phyloP scores from a whole-genome alignment of 345 rosid genomes.

The Citropsis articulata region DNA sequence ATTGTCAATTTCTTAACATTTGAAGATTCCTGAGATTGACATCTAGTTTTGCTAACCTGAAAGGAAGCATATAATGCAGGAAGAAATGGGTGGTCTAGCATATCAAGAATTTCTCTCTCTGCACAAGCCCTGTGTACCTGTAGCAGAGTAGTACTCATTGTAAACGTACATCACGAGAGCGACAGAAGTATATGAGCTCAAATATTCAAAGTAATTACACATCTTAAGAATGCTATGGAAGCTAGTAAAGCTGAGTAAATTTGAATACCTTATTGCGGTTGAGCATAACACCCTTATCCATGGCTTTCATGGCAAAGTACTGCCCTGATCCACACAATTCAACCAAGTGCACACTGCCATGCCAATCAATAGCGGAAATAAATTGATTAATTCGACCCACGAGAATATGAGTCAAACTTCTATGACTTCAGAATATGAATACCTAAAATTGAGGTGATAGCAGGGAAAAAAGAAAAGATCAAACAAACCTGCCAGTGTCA shows the following conservation, averaged over 20 bases:
- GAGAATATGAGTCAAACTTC: neutral
- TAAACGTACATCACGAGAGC: neutral
- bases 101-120: conserved; percentile 88
- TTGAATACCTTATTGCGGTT: conserved; percentile 79
- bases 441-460: neutral
- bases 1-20: neutral
- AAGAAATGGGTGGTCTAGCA: conserved; percentile 97
- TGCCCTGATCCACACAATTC: conserved; percentile 72
- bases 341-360: conserved; percentile 83
- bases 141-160: conserved; percentile 1
- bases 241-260: neutral
- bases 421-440: neutral
- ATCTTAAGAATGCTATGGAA: neutral
- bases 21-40: neutral
- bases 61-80: conserved; percentile 98
- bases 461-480: neutral
- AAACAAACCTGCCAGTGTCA: conserved; percentile 87
- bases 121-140: conserved; percentile 99
- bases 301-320: conserved; percentile 90
- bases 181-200: neutral
- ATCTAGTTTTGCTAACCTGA: conserved; percentile 49
- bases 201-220: neutral
- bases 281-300: conserved; percentile 91
- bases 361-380: conserved; percentile 8
- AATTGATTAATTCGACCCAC: neutral